Evolutionary conservation across 805 yeast species (phyloP).

Genomic region (Wickerhamomyces sydowiorum): DNA sequence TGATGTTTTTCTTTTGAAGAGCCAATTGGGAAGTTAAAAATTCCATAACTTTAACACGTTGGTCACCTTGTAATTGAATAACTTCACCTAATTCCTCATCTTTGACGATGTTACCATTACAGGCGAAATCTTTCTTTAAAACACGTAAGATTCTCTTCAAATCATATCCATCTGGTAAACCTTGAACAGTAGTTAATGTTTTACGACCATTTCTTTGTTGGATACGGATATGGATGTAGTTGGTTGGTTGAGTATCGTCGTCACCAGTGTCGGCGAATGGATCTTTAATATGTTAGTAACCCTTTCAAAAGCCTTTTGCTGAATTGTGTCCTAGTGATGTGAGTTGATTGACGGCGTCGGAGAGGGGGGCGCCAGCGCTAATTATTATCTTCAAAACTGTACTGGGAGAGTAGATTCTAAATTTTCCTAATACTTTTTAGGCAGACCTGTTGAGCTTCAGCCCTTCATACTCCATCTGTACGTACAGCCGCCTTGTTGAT

Average conservation of each 20-base stretch:
- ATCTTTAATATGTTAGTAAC: slow-evolving; percentile 38
- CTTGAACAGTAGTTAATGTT: slow-evolving; percentile 97
- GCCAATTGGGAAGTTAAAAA: slow-evolving; percentile 82
- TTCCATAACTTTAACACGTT: slow-evolving; percentile 93
- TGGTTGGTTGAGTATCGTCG: slow-evolving; percentile 93
- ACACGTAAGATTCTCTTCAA: slow-evolving; percentile 89
- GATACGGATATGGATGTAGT: slow-evolving; percentile 96
- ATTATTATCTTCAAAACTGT: neutral
- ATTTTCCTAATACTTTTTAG: too few species aligned
- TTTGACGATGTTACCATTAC: slow-evolving; percentile 96
- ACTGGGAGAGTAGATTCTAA: too few species aligned
- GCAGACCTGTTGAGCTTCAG: too few species aligned
- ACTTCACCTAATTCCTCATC: slow-evolving; percentile 96
- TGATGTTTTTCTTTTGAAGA: slow-evolving; percentile 92
- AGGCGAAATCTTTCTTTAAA: slow-evolving; percentile 95
- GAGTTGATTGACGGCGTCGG: neutral
- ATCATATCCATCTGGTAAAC: slow-evolving; percentile 92
- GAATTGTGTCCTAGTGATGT: too few species aligned
- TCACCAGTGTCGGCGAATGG: slow-evolving; percentile 99
- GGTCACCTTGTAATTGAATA: slow-evolving; percentile 98
- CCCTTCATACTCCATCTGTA: too few species aligned
- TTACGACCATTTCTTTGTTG: slow-evolving; percentile 99
- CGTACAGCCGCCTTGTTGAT: too few species aligned
- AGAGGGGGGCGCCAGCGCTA: neutral
- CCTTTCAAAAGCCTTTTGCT: neutral